Percentiles rank a stretch among this genome's conserved stretches.
Conservation (phyloP, 2,329 filamentous ascomycete species). For the Conoideocrella luteorostrata region DNA sequence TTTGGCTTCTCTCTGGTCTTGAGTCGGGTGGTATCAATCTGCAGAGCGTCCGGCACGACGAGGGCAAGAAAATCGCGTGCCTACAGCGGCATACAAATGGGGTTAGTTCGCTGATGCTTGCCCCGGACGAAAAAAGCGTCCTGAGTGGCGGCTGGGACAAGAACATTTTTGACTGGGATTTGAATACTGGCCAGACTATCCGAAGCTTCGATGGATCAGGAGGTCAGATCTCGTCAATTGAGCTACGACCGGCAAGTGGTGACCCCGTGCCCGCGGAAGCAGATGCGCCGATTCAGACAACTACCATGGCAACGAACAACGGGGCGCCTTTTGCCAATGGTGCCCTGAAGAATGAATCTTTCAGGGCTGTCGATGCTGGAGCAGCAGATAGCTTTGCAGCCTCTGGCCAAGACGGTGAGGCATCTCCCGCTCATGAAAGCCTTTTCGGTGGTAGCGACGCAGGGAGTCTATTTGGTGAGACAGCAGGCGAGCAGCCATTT, state of each 20-base stretch:
- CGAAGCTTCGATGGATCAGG: conserved; percentile 71
- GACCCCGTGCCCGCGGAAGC: conserved; percentile 70
- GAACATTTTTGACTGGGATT: conserved; percentile 86
- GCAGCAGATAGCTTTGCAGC: conserved; percentile 17
- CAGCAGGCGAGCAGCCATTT: conserved; percentile 53
- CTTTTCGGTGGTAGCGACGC: conserved; percentile 74
- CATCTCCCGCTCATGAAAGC: conserved; percentile 67
- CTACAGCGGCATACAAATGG: conserved; percentile 83
- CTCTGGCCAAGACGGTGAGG: conserved; percentile 45
- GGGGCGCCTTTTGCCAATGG: conserved; percentile 52
- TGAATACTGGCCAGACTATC: conserved; percentile 75
- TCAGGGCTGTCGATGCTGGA: conserved; percentile 6
- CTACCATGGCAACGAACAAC: conserved; percentile 74
- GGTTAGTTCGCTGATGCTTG: conserved; percentile 77
- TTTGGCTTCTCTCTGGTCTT: conserved; percentile 87
- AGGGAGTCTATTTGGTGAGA: conserved; percentile 85
- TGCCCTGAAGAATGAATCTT: conserved; percentile 18
- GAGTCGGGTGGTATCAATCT: conserved; percentile 91
- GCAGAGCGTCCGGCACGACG: conserved; percentile 88
- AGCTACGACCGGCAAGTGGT: conserved; percentile 72
- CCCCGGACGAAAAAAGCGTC: conserved; percentile 78
- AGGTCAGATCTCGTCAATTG: conserved; percentile 81
- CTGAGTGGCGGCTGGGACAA: conserved; percentile 97
- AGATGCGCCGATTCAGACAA: conserved; percentile 50
- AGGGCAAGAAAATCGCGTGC: conserved; percentile 80